Evolutionary conservation across 2,329 filamentous ascomycete genomes (phyloP).

Genomic region (Arthrinium puccinioides): DNA sequence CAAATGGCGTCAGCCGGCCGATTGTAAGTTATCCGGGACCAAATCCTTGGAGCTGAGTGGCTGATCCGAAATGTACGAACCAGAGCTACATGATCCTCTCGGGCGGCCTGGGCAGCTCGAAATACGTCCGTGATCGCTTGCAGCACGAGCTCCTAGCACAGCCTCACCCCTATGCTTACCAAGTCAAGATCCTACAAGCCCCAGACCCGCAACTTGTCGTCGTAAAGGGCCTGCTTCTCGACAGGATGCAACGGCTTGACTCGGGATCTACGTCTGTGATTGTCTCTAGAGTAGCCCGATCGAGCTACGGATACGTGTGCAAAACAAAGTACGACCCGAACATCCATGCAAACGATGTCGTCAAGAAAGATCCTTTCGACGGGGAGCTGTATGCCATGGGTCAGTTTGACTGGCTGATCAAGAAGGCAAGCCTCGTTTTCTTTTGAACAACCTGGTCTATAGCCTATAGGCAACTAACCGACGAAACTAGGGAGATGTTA

Average conservation of each 20-base stretch:
- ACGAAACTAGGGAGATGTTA: conserved; percentile 26
- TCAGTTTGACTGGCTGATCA: conserved; percentile 35
- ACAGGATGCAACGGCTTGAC: conserved; percentile 40
- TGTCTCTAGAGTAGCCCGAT: conserved; percentile 30
- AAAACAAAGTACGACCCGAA: conserved; percentile 27
- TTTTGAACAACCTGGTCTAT: too few species aligned
- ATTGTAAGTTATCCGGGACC: conserved; percentile 20
- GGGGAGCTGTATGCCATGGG: conserved; percentile 30
- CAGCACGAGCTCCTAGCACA: conserved; percentile 26
- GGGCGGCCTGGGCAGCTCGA: conserved; percentile 37
- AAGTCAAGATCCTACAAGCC: conserved; percentile 32
- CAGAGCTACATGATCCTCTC: conserved; percentile 36
- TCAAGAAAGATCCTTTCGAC: conserved; percentile 25
- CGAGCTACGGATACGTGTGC: conserved; percentile 35
- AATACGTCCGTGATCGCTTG: conserved; percentile 35
- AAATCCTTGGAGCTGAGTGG: background rate
- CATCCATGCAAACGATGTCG: conserved; percentile 26
- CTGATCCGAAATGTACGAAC: conserved; percentile 5
- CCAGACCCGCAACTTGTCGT: conserved; percentile 48
- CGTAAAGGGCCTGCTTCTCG: conserved; percentile 43
- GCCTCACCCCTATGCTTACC: conserved; percentile 26
- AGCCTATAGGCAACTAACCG: conserved; percentile 1
- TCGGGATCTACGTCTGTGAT: conserved; percentile 33
- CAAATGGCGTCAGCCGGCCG: conserved; percentile 21
- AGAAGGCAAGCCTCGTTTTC: conserved; percentile 28